phyloP scores from a whole-genome alignment of 192 early-diverging fungal species.

The Backusella psychrophila region DNA sequence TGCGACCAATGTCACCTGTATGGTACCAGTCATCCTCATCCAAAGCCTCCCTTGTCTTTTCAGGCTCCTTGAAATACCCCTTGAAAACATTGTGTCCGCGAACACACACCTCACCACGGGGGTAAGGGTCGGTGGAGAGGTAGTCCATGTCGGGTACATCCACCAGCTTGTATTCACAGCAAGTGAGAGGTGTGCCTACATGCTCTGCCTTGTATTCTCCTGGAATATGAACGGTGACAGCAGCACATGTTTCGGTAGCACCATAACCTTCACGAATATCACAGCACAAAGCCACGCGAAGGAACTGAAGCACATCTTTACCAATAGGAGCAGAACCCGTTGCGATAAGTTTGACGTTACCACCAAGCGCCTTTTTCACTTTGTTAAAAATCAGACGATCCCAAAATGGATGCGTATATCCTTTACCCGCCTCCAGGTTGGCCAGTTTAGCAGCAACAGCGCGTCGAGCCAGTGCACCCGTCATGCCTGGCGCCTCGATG shows the following conservation, averaged over 20 bases:
- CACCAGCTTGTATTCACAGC: conserved; percentile 74
- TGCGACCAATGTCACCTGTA: conserved; percentile 54
- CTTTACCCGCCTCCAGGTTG: conserved; percentile 51
- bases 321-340: conserved; percentile 74
- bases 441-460: conserved; percentile 65
- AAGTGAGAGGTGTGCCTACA: conserved; percentile 64
- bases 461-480: conserved; percentile 50
- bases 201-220: conserved; percentile 61
- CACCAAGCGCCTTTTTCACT: conserved; percentile 77
- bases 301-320: conserved; percentile 62
- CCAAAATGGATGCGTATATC: conserved; percentile 75
- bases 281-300: conserved; percentile 65
- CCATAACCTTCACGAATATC: conserved; percentile 61
- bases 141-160: conserved; percentile 93
- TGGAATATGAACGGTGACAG: conserved; percentile 25
- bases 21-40: conserved; percentile 85
- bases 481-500: conserved; percentile 58
- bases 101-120: conserved; percentile 88
- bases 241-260: conserved; percentile 46
- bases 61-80: conserved; percentile 84
- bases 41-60: conserved; percentile 78
- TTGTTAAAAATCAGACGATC: conserved; percentile 88
- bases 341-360: conserved; percentile 60
- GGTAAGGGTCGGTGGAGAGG: conserved; percentile 64
- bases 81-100: conserved; percentile 70